A percentile compares a stretch with the other conserved stretches of the same genome.
phyloP scores from a whole-genome alignment of 2,329 filamentous ascomycete genomes.

The Zymoseptoria passerinii region DNA sequence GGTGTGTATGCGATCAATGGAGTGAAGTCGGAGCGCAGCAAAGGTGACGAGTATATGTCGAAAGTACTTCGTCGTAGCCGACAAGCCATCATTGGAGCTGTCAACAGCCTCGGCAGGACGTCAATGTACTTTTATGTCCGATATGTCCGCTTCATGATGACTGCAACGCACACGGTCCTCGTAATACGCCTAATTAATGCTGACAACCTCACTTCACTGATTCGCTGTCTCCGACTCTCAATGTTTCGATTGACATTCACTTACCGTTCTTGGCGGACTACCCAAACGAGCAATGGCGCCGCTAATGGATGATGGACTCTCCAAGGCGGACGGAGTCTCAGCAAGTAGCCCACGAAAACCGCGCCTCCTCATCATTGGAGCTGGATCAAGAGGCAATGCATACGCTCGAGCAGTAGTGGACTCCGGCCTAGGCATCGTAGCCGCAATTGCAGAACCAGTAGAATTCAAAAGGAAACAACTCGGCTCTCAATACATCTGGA shows the following conservation, averaged over 20 bases:
- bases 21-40: not conserved
- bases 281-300: constrained; percentile 11
- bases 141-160: not conserved
- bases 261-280: not conserved
- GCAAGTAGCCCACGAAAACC: constrained; percentile 11
- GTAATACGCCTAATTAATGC: not conserved
- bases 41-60: not conserved
- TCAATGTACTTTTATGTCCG: not conserved
- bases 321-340: not conserved
- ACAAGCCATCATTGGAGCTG: not conserved
- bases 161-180: not conserved
- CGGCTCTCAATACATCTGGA: constrained; percentile 67
- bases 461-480: constrained; percentile 66
- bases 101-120: not conserved
- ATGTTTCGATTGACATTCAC: not conserved
- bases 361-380: constrained; percentile 71
- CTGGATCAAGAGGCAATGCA: constrained; percentile 66
- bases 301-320: constrained; percentile 9
- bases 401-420: constrained; percentile 63
- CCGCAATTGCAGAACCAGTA: constrained; percentile 73
- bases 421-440: constrained; percentile 59
- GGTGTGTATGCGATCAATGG: not conserved
- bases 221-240: not conserved
- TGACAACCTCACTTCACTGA: not conserved
- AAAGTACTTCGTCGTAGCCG: not conserved